phyloP scores from a whole-genome alignment of 23 red algal genomes.

The Gracilaria domingensis region DNA sequence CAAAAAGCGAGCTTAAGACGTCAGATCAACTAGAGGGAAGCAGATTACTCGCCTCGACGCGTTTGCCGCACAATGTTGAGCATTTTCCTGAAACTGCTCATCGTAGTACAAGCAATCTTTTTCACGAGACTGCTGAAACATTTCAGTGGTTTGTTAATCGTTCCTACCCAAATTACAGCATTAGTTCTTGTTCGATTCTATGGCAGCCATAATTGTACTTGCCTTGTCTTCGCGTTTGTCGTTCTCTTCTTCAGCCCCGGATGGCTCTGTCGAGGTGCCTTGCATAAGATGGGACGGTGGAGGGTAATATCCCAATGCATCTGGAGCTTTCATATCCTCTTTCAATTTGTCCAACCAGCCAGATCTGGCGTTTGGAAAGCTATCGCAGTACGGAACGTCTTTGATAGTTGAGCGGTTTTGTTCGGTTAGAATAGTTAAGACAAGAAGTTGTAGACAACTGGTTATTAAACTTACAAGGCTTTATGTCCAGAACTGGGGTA shows the following conservation, averaged over 20 bases:
- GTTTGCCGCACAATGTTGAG: too few relatives aligned
- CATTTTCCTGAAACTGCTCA: too few relatives aligned
- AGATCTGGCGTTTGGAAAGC: slow-evolving; percentile 66
- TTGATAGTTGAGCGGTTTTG: neutral
- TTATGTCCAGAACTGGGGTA: slow-evolving; percentile 82
- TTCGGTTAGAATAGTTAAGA: neutral
- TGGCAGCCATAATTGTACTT: neutral
- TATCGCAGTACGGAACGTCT: slow-evolving; percentile 78
- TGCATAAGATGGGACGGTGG: slow-evolving; percentile 67
- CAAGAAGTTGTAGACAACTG: neutral
- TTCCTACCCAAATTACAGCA: neutral
- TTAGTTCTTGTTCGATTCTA: neutral
- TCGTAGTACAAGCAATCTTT: too few relatives aligned
- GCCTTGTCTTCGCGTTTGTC: neutral
- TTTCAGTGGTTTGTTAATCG: neutral
- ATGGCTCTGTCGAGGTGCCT: neutral
- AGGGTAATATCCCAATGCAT: slow-evolving; percentile 57
- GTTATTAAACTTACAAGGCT: slow-evolving; percentile 64
- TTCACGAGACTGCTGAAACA: too few relatives aligned
- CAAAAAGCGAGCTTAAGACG: too few relatives aligned
- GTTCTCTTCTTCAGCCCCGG: neutral
- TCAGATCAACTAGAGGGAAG: too few relatives aligned
- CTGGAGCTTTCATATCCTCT: slow-evolving; percentile 78
- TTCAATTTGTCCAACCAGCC: slow-evolving; percentile 75
- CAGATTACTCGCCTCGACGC: too few relatives aligned